Conservation (phyloP, 2,329 filamentous ascomycete species). For the Chrysoporthe cubensis region DNA sequence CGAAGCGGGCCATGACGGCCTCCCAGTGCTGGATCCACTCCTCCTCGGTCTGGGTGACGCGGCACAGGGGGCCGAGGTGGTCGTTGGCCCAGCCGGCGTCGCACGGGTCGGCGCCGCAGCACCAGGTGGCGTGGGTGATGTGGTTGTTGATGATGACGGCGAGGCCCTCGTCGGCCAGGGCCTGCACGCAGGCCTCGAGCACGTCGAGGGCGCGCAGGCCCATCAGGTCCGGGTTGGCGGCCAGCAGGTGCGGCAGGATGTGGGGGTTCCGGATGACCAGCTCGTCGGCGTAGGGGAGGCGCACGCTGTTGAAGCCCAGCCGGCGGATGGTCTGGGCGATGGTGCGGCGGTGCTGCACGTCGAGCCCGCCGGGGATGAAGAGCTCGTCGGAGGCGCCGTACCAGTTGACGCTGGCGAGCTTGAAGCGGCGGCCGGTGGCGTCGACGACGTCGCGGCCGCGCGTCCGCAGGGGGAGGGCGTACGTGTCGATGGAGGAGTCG, state of each 20-base stretch:
- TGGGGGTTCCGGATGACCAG: constrained; percentile 64
- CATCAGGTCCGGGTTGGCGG: constrained; percentile 63
- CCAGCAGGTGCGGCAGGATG: constrained; percentile 54
- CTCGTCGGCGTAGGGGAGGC: constrained; percentile 71
- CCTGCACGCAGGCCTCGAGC: constrained; percentile 60
- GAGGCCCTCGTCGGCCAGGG: constrained; percentile 64
- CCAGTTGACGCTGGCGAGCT: constrained; percentile 70
- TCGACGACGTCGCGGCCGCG: constrained; percentile 65
- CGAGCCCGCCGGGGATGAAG: constrained; percentile 66
- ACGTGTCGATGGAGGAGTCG: constrained; percentile 49
- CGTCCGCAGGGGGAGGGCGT: constrained; percentile 62
- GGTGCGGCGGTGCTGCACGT: constrained; percentile 62
- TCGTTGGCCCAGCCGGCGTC: constrained; percentile 70
- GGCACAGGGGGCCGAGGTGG: constrained; percentile 63
- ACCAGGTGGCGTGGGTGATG: constrained; percentile 71
- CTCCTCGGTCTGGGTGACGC: constrained; percentile 65
- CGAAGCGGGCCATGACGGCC: constrained; percentile 62
- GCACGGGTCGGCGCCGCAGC: constrained; percentile 69
- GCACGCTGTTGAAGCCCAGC: constrained; percentile 72
- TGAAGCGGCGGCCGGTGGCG: constrained; percentile 58
- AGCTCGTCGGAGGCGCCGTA: constrained; percentile 71
- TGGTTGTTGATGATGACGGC: constrained; percentile 73
- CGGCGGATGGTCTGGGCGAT: constrained; percentile 63
- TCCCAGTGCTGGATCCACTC: constrained; percentile 71
- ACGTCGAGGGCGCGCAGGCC: constrained; percentile 63